Conservation (phyloP, 192 early-diverging fungal genomes). For the Entophlyctis luteolus region DNA sequence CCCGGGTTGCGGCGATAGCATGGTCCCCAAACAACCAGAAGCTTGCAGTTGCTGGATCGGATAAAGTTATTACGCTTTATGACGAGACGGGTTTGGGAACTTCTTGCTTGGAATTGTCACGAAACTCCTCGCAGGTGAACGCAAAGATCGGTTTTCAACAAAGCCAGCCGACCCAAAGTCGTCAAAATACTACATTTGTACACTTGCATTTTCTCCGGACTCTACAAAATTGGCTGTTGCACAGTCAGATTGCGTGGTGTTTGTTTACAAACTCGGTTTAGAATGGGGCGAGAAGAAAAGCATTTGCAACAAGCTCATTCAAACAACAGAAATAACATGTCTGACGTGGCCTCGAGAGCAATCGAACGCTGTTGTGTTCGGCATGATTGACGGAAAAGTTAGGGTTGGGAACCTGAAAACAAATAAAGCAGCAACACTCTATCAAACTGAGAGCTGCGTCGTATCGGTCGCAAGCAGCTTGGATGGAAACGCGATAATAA, state of each 20-base stretch:
- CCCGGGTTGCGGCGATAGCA: constrained; percentile 45
- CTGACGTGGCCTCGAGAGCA: constrained; percentile 61
- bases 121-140: constrained; percentile 35
- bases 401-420: constrained; percentile 61
- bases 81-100: constrained; percentile 49
- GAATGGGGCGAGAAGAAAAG: constrained; percentile 69
- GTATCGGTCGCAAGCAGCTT: constrained; percentile 48
- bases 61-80: constrained; percentile 55
- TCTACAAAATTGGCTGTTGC: constrained; percentile 60
- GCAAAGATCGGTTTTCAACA: constrained; percentile 62
- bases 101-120: not conserved
- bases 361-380: constrained; percentile 60
- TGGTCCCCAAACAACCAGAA: constrained; percentile 64
- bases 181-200: constrained; percentile 47
- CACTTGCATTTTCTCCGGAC: constrained; percentile 62
- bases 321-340: constrained; percentile 58
- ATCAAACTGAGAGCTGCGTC: constrained; percentile 59
- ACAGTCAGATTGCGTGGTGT: constrained; percentile 58
- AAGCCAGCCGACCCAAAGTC: constrained; percentile 62
- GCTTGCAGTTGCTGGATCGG: constrained; percentile 52
- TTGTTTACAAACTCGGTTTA: constrained; percentile 62
- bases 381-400: constrained; percentile 60
- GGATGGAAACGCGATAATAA: constrained; percentile 59
- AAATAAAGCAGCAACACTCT: constrained; percentile 65
- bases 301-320: constrained; percentile 67